Evolutionary conservation across 2,329 filamentous ascomycete species (phyloP), one percentile per base, ranked within the genome.

Genomic region (Didymellaceae sp.): DNA sequence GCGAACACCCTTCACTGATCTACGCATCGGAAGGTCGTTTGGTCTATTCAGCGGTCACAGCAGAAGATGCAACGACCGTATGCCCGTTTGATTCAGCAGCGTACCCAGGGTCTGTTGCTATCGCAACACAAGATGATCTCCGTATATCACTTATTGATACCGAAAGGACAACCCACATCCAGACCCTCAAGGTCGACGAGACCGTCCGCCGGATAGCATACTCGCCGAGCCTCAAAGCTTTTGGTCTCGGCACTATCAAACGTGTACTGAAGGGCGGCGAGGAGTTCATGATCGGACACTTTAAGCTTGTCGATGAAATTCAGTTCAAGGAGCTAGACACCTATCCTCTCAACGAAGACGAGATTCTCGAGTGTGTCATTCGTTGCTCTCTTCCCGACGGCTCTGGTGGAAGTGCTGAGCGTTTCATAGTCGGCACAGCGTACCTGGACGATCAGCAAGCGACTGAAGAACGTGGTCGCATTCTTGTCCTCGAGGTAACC

Each of bases 1-100:
- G 91, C 49, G 94, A 99, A 65, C 91, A 97, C 67, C 90, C 94
- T 0, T 97, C 90, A 57, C 75, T 99, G 45, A 96, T 99, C 39
- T 97, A 99, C 68, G 89, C 89, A 7, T 86, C 87, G 0, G 91
- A 97, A 67, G 90, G 89, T 1, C 84, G 92, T 17, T 88, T 97
- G 31, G 86, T 96, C 1, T 99, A 95, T 75, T 96, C 92, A 4
- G 92, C 94, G 1, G 90, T 97, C 1, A 96, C 93, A 10, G 91
- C 92, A 2, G 90, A 96, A 54, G 87, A 91, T 56, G 90, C 91
- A 1, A 87, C 86, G 1, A 87, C 85, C 38, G 86, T 97, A 5
- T 94, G 90, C 54, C 82, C 88, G 0, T 95, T 99, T 66, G 84
- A 97, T 69, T 82, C 88, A 0, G 85, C 87, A 60, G 89, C 88